These are phyloP conservation scores for Ramularia endophylla DNA, from an alignment of 2,329 filamentous ascomycete species.

Conservation along the genomic window DNA sequence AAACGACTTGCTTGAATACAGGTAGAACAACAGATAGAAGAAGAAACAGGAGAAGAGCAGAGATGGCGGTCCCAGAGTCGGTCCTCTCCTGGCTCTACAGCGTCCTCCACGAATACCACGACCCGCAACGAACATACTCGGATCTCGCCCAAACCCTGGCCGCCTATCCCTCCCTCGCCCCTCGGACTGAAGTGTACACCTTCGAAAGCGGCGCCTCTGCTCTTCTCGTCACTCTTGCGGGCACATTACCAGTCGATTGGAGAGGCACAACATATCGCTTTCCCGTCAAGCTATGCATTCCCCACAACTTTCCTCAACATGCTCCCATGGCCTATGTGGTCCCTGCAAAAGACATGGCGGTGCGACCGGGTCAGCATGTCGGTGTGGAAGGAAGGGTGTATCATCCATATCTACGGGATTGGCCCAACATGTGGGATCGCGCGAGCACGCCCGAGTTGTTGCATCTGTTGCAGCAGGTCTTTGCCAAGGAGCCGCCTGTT, in stretches of 20 bases:
- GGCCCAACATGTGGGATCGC: slow-evolving; percentile 79
- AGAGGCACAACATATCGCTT: slow-evolving; percentile 86
- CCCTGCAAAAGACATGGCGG: slow-evolving; percentile 79
- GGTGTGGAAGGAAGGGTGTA: slow-evolving; percentile 90
- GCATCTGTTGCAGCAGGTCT: slow-evolving; percentile 74
- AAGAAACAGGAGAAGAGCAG: too few species aligned
- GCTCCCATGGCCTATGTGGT: slow-evolving; percentile 84
- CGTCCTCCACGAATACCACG: slow-evolving; percentile 86
- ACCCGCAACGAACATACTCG: slow-evolving; percentile 87
- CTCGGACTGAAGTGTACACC: slow-evolving; percentile 91
- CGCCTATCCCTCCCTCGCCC: slow-evolving; percentile 71
- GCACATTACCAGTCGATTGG: slow-evolving; percentile 87
- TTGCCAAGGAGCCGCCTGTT: slow-evolving; percentile 91
- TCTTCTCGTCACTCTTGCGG: slow-evolving; percentile 76
- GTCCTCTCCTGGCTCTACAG: slow-evolving; percentile 94
- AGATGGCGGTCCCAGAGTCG: slow-evolving; percentile 67
- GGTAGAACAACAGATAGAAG: too few species aligned
- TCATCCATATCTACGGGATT: slow-evolving; percentile 89
- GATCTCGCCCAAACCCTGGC: slow-evolving; percentile 80
- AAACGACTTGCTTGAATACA: too few species aligned
- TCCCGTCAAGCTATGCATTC: slow-evolving; percentile 87
- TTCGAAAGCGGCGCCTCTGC: slow-evolving; percentile 84
- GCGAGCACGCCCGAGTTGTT: slow-evolving; percentile 79
- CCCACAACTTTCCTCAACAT: slow-evolving; percentile 81
- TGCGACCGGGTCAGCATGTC: slow-evolving; percentile 90